Evolutionary conservation across 1,284 basidiomycete species (phyloP).

Genomic region (Microbotryum silenes-acaulis): DNA sequence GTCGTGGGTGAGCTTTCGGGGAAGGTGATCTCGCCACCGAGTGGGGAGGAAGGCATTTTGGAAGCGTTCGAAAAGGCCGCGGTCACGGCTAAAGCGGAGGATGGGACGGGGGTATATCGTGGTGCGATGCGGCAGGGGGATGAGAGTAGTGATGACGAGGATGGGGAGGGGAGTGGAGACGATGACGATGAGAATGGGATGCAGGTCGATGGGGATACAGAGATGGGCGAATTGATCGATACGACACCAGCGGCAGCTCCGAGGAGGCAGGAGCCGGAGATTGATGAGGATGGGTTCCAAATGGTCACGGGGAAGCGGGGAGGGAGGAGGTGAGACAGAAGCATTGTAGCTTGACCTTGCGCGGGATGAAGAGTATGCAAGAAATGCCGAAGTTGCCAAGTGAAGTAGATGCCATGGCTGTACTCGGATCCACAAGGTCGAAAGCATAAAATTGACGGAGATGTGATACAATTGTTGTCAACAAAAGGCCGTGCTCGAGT

Average conservation of each 20-base stretch:
- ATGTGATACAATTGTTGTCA: too few relatives aligned
- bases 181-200: conserved; percentile 50
- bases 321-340: conserved; percentile 7
- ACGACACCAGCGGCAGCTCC: conserved; percentile 44
- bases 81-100: conserved; percentile 52
- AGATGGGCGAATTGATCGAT: conserved; percentile 48
- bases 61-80: conserved; percentile 55
- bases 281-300: conserved; percentile 83
- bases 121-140: conserved; percentile 22
- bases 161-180: conserved; percentile 43
- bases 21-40: not conserved
- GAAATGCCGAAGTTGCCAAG: too few relatives aligned
- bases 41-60: conserved; percentile 48
- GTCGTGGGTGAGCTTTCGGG: not conserved
- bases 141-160: conserved; percentile 33
- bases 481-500: too few relatives aligned
- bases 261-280: conserved; percentile 51
- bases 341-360: too few relatives aligned
- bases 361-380: too few relatives aligned
- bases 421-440: too few relatives aligned
- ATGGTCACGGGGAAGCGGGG: conserved; percentile 56
- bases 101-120: conserved; percentile 45
- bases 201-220: conserved; percentile 46
- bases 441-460: too few relatives aligned
- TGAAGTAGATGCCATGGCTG: too few relatives aligned